Evolutionary conservation across 805 yeast genomes (phyloP).

Genomic region (Torulaspora indica): DNA sequence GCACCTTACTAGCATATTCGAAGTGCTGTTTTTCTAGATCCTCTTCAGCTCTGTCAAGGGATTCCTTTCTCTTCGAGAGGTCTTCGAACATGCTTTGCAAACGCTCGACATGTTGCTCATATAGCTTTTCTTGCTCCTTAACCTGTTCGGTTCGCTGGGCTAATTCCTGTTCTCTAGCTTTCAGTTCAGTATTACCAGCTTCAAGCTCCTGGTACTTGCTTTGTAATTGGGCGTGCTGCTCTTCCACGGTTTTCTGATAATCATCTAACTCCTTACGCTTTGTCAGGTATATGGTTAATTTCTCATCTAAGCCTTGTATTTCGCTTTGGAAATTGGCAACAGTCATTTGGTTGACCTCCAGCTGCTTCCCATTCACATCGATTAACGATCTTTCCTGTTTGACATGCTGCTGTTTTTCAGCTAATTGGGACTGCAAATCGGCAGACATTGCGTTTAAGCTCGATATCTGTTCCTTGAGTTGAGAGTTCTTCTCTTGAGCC

Average conservation of each 20-base stretch:
- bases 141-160: constrained; percentile 35
- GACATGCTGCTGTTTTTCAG: constrained; percentile 48
- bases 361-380: constrained; percentile 65
- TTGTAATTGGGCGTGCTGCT: constrained; percentile 36
- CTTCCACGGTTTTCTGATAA: constrained; percentile 39
- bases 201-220: constrained; percentile 33
- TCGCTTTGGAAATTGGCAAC: constrained; percentile 43
- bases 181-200: constrained; percentile 37
- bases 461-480: constrained; percentile 65
- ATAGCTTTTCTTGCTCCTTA: constrained; percentile 36
- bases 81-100: constrained; percentile 36
- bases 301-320: constrained; percentile 35
- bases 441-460: constrained; percentile 60
- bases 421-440: constrained; percentile 54
- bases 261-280: constrained; percentile 37
- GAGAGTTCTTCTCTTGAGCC: constrained; percentile 61
- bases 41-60: constrained; percentile 39
- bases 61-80: constrained; percentile 36
- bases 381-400: constrained; percentile 59
- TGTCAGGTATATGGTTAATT: constrained; percentile 25
- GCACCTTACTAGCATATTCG: constrained; percentile 38
- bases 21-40: constrained; percentile 39
- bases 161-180: constrained; percentile 35
- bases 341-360: constrained; percentile 56
- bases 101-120: constrained; percentile 38